phyloP scores from a whole-genome alignment of 495 filamentous ascomycete species.

The Neurospora hispaniola region DNA sequence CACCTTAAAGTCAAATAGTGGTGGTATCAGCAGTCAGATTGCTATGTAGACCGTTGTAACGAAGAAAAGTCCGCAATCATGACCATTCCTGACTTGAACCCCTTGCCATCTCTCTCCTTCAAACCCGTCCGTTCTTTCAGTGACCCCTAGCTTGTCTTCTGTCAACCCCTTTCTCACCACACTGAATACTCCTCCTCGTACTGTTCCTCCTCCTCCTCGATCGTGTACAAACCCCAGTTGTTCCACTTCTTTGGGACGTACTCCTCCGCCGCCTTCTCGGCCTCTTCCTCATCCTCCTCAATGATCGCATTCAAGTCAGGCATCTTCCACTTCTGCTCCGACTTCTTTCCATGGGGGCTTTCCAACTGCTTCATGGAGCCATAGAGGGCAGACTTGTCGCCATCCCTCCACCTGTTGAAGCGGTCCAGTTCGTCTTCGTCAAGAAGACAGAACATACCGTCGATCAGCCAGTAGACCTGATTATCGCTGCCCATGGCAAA shows the following conservation, averaged over 20 bases:
- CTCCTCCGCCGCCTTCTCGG: not conserved
- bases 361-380: accelerated
- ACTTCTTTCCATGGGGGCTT: accelerated
- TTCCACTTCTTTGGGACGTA: not conserved
- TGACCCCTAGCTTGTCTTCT: accelerated
- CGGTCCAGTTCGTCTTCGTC: not conserved
- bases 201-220: not conserved
- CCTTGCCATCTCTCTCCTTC: not conserved
- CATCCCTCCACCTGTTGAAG: not conserved
- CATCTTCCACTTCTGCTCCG: not conserved
- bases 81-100: accelerated
- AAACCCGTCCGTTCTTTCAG: accelerated
- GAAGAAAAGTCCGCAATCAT: not conserved
- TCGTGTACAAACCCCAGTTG: not conserved
- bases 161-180: not conserved
- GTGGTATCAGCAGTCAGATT: not conserved
- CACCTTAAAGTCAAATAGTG: not conserved
- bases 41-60: not conserved
- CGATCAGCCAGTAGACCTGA: accelerated
- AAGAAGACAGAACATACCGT: not conserved
- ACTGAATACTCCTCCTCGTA: not conserved
- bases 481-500: not conserved
- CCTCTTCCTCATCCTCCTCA: not conserved
- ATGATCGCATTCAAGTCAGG: not conserved
- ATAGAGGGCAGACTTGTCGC: accelerated